These are phyloP conservation scores for Candolleomyces eurysporus DNA, from an alignment of 768 basidiomycete species.

Conservation along the genomic window DNA sequence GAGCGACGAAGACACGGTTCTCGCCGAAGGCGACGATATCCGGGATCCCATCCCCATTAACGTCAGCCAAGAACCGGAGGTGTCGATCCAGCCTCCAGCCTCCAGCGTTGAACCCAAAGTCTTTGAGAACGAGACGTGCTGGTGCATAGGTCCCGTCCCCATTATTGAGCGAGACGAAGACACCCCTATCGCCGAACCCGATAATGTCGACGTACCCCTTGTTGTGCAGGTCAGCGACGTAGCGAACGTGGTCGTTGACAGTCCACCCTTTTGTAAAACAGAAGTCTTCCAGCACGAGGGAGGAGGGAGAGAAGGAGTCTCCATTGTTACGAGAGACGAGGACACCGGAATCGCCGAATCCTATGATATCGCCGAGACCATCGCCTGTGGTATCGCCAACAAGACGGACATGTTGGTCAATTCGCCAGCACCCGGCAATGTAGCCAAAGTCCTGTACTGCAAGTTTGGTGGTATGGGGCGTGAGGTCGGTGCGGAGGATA, in stretches of 20 bases:
- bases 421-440: slow-evolving; percentile 1
- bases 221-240: slow-evolving; percentile 1
- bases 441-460: slow-evolving; percentile 1
- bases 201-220: no score
- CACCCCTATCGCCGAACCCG: no score
- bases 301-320: neutral
- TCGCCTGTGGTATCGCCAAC: slow-evolving; percentile 3
- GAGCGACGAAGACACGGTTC: neutral
- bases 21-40: slow-evolving; percentile 3
- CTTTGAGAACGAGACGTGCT: neutral
- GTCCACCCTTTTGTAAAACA: neutral
- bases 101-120: slow-evolving; percentile 5
- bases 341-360: no score
- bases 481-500: no score
- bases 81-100: slow-evolving; percentile 3
- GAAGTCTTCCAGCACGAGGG: neutral
- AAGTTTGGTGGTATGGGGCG: neutral
- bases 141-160: neutral
- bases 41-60: neutral
- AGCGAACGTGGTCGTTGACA: neutral
- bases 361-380: no score
- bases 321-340: no score
- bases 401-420: slow-evolving; percentile 1
- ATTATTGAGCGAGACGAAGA: no score
- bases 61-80: slow-evolving; percentile 5